Base-by-base conservation (phyloP, 192 early-diverging fungal species). In the Coemansia sp. region DNA sequence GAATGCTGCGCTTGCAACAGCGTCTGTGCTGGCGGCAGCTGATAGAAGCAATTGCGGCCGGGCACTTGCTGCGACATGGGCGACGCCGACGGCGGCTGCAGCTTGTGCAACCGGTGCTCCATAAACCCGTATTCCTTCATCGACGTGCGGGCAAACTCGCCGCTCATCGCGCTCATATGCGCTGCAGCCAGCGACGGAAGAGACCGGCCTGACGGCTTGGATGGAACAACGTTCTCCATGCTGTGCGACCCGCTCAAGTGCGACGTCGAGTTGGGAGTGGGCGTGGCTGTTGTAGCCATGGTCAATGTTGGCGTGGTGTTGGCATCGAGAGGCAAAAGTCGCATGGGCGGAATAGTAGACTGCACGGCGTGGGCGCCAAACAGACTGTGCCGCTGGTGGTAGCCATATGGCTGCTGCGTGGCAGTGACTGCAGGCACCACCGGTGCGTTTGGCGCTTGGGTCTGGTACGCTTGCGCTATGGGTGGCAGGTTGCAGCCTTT, bases 291-390 rank as follows among this genome's bases (percentile, higher is more conserved):
- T 25, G 77, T 71, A 2, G 71, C 77, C 8, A 54, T 74, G 0
- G 77, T 80, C 54, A 80, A 62, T 34, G 68, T 70, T 8, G 77
- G 77, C 20, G 77, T 74, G 3, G 67, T 62, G 49, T 74, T 74
- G 9, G 65, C 55, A 42, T 80, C 77, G 14, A 71, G 47, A 25
- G 77, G 77, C 31, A 69, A 3, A 15, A 73, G 59, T 11, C 72
- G 66, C 19, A 57, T 31, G 21, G 66, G 14, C 46, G 50, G 50
- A 1, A 52, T 52, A 4, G 50, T 22, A 34, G 31, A 34, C 31
- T 34, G 31, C 31, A 34, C 31, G 6, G 31, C 31, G 1, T 8
- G 6, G 31, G 52, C 52, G 52, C 28, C 63, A 64, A 64, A 56
- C 58, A 61, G 58, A 26, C 60, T 53, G 25, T 68, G 66, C 36